Conservation (phyloP, 352 stramenopile genomes). For the Aphanomyces astaci region DNA sequence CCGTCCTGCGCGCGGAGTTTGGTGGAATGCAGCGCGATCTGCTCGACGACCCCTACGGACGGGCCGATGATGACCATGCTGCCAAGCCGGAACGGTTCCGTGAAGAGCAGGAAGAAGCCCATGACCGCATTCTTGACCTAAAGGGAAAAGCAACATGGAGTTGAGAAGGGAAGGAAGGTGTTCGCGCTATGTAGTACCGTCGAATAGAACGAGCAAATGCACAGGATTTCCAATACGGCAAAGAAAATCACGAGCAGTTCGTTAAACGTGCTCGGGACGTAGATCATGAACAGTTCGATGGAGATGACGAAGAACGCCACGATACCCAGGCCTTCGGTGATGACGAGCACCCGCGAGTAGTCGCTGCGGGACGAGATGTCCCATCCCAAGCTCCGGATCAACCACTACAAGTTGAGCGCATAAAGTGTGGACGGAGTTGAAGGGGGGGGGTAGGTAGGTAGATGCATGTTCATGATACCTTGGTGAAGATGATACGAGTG, state of each 20-base stretch:
- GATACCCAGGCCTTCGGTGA: constrained; percentile 68
- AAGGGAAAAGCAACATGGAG: background rate
- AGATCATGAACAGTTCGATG: constrained; percentile 80
- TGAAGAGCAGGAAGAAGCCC: constrained; percentile 77
- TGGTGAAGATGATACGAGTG: constrained; percentile 65
- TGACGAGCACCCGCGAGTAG: constrained; percentile 69
- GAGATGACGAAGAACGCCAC: constrained; percentile 60
- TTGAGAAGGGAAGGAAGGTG: too few species aligned
- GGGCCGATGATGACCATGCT: constrained; percentile 48
- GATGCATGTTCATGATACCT: constrained; percentile 35
- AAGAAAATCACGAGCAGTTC: constrained; percentile 61
- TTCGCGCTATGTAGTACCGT: too few species aligned
- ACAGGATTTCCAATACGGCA: constrained; percentile 46
- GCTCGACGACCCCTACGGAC: constrained; percentile 58
- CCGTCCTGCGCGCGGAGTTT: constrained; percentile 57
- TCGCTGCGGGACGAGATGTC: constrained; percentile 55
- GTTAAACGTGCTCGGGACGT: constrained; percentile 52
- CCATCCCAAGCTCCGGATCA: constrained; percentile 71
- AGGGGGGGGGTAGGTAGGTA: too few species aligned
- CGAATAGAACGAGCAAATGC: constrained; percentile 56
- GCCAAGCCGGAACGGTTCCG: constrained; percentile 66
- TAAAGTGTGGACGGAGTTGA: background rate
- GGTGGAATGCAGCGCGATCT: constrained; percentile 65
- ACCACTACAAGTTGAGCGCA: constrained; percentile 31
- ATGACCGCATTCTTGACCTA: constrained; percentile 78